Percentiles rank a stretch among this genome's conserved stretches.
Conservation (phyloP, 257 asterid species). For the Euphrasia confusa region DNA sequence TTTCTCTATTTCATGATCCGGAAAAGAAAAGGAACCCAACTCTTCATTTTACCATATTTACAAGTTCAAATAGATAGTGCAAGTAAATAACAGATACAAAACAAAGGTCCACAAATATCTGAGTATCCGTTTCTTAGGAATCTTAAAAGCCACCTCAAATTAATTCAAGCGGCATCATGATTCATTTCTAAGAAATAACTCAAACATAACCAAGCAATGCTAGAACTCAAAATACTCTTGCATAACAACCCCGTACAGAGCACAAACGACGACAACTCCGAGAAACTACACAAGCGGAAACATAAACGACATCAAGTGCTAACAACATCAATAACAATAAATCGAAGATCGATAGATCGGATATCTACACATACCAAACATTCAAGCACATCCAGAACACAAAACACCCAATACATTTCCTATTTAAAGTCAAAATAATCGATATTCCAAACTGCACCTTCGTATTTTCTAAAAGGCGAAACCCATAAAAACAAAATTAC, state of each 20-base stretch:
- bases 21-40: not conserved
- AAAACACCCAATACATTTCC: slow-evolving; percentile 1
- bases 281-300: not conserved
- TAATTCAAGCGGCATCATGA: slow-evolving; percentile 8
- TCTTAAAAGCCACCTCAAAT: not conserved
- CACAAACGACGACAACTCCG: not conserved
- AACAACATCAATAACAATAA: not conserved
- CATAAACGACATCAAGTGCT: not conserved
- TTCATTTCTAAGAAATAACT: slow-evolving; percentile 1
- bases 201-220: slow-evolving; percentile 4
- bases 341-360: not conserved
- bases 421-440: not conserved
- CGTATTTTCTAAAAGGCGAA: not conserved
- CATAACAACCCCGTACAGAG: not conserved
- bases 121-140: not conserved
- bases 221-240: not conserved
- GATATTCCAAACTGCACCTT: not conserved
- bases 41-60: not conserved
- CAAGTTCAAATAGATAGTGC: slow-evolving; percentile 8
- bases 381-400: not conserved
- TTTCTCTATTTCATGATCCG: not conserved
- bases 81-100: not conserved
- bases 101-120: slow-evolving; percentile 8
- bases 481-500: not conserved
- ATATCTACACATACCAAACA: slow-evolving; percentile 12